Conservation (phyloP, 2,329 filamentous ascomycete species). For the Sclerotinia subarctica region DNA sequence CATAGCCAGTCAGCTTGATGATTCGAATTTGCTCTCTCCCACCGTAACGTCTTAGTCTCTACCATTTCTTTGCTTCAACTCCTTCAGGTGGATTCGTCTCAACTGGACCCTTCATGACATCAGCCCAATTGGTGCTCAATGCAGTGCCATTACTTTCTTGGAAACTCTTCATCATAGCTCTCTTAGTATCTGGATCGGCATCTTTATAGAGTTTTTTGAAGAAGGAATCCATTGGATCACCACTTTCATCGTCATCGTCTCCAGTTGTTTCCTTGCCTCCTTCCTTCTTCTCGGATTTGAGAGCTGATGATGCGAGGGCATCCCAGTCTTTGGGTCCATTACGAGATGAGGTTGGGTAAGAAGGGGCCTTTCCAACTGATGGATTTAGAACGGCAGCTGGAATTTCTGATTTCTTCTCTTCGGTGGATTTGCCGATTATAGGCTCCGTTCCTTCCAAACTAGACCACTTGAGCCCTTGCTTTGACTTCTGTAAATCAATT, state of each 20-base stretch:
- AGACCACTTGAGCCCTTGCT: conserved; percentile 45
- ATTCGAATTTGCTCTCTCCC: background rate
- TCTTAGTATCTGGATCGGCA: conserved; percentile 73
- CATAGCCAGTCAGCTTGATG: too few species aligned
- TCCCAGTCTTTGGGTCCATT: conserved; percentile 91
- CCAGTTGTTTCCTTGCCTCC: conserved; percentile 27
- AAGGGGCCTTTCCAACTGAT: conserved; percentile 45
- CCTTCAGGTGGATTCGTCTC: conserved; percentile 73
- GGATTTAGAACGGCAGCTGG: conserved; percentile 26
- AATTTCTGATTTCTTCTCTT: conserved; percentile 12
- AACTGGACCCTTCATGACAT: conserved; percentile 71
- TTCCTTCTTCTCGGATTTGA: conserved; percentile 29
- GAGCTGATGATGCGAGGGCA: conserved; percentile 51
- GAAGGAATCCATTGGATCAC: conserved; percentile 71
- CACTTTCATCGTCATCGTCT: conserved; percentile 53
- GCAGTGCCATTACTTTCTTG: conserved; percentile 90
- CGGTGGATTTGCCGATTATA: conserved; percentile 17
- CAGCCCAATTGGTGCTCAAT: conserved; percentile 86
- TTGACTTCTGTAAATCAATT: conserved; percentile 66
- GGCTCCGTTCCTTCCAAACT: conserved; percentile 33
- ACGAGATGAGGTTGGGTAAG: conserved; percentile 84
- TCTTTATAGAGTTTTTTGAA: conserved; percentile 86
- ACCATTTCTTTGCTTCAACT: conserved; percentile 68
- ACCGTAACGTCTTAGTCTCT: background rate
- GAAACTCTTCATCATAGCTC: conserved; percentile 98